Conservation (phyloP, 352 stramenopile species). For the Phytophthora pini region DNA sequence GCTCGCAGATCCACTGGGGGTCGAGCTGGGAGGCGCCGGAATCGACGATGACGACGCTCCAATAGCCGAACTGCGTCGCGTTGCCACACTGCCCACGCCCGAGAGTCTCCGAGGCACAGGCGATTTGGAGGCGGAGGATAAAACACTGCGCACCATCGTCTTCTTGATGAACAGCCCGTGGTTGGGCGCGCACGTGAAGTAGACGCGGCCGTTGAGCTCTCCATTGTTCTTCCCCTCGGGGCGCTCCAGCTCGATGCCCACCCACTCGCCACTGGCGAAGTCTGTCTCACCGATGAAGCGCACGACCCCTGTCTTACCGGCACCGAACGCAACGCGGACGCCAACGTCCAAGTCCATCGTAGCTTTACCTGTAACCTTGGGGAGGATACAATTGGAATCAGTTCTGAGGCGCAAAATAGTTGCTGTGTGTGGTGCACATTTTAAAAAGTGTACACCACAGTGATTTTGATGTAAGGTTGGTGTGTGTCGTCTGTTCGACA, state of each 20-base stretch:
- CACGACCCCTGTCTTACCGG: slow-evolving; percentile 77
- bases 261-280: slow-evolving; percentile 81
- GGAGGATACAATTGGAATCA: slow-evolving; percentile 4
- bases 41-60: slow-evolving; percentile 16
- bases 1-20: slow-evolving; percentile 4
- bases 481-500: slow-evolving; percentile 2
- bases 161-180: slow-evolving; percentile 81
- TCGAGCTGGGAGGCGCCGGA: slow-evolving; percentile 1
- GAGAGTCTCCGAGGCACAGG: slow-evolving; percentile 46
- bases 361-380: background rate
- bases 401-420: background rate
- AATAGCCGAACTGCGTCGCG: slow-evolving; percentile 10
- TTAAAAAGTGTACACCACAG: slow-evolving; percentile 1
- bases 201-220: slow-evolving; percentile 80
- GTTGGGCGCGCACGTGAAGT: slow-evolving; percentile 79
- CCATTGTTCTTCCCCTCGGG: slow-evolving; percentile 89
- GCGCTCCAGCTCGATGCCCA: slow-evolving; percentile 80
- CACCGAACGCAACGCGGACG: slow-evolving; percentile 64
- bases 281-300: slow-evolving; percentile 83
- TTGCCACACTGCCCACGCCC: slow-evolving; percentile 21
- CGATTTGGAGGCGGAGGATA: slow-evolving; percentile 41
- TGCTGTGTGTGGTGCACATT: background rate
- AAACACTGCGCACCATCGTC: slow-evolving; percentile 38
- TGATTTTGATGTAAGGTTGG: background rate
- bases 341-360: slow-evolving; percentile 65